Percentiles rank a stretch among this genome's conserved stretches.
These are phyloP conservation scores for Coprinopsis sp. DNA, from an alignment of 768 basidiomycete species.

Conservation along the genomic window DNA sequence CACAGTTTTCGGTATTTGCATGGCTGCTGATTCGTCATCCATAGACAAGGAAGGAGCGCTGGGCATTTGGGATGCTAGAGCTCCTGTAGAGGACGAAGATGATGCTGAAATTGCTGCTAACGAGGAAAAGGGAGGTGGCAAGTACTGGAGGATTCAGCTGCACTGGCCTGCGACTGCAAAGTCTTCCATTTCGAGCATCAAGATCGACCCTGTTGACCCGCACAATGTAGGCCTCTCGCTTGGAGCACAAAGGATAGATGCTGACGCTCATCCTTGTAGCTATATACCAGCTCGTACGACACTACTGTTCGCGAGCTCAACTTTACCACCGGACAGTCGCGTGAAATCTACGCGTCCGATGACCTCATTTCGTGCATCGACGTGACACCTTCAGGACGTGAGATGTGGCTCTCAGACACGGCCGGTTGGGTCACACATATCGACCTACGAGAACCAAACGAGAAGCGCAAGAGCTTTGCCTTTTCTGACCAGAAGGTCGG, in stretches of 20 bases:
- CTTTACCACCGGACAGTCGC: slow-evolving; percentile 67
- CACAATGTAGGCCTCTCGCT: slow-evolving; percentile 51
- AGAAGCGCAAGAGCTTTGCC: slow-evolving; percentile 54
- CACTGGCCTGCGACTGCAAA: slow-evolving; percentile 82
- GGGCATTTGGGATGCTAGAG: slow-evolving; percentile 84
- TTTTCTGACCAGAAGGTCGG: slow-evolving; percentile 75
- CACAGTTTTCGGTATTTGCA: neutral
- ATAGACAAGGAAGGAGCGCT: slow-evolving; percentile 84
- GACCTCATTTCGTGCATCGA: slow-evolving; percentile 73
- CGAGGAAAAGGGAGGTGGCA: slow-evolving; percentile 55
- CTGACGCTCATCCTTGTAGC: slow-evolving; percentile 31
- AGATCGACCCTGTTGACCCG: slow-evolving; percentile 69
- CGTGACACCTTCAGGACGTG: slow-evolving; percentile 58
- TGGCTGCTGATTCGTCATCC: slow-evolving; percentile 6
- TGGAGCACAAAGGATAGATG: neutral
- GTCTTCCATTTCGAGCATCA: slow-evolving; percentile 76
- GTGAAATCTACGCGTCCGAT: slow-evolving; percentile 62
- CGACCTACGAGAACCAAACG: slow-evolving; percentile 63
- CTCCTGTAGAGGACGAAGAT: slow-evolving; percentile 55
- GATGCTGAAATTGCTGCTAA: slow-evolving; percentile 51
- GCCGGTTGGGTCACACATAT: slow-evolving; percentile 69
- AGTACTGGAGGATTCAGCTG: slow-evolving; percentile 72
- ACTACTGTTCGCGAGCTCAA: slow-evolving; percentile 70
- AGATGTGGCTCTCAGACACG: slow-evolving; percentile 82
- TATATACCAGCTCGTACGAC: slow-evolving; percentile 82